Percentiles rank a stretch among this genome's conserved stretches.
Conservation (phyloP, 2,329 filamentous ascomycete genomes). For the Aspergillus calidoustus region DNA sequence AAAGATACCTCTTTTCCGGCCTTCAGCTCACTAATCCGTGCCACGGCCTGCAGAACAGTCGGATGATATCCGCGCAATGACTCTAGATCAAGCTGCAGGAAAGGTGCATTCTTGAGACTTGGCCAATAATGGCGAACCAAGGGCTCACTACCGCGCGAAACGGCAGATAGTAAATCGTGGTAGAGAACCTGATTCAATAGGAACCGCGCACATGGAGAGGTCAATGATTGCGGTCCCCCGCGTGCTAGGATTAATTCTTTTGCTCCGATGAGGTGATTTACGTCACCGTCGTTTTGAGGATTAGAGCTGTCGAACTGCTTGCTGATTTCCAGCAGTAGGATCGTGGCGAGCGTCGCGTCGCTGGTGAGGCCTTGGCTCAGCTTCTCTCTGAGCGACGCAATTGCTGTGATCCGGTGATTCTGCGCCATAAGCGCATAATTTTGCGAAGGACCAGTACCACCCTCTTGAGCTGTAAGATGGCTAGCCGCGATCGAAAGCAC, state of each 20-base stretch:
- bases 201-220: neutral
- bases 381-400: neutral
- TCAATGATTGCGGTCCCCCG: neutral
- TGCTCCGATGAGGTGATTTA: neutral
- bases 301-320: neutral
- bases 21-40: neutral
- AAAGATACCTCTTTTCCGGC: neutral
- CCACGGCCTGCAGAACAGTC: neutral
- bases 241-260: neutral
- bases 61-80: neutral
- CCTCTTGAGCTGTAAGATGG: neutral
- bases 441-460: too few species aligned
- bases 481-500: neutral
- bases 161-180: neutral
- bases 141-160: neutral
- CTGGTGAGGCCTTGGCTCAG: neutral
- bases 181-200: neutral
- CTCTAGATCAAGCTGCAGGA: neutral
- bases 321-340: neutral
- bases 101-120: neutral
- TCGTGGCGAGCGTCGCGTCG: neutral
- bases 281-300: neutral
- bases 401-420: neutral
- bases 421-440: neutral
- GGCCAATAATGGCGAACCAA: neutral